These are phyloP conservation scores for Leccinellum albellum DNA, from an alignment of 768 basidiomycete species.

Conservation along the genomic window DNA sequence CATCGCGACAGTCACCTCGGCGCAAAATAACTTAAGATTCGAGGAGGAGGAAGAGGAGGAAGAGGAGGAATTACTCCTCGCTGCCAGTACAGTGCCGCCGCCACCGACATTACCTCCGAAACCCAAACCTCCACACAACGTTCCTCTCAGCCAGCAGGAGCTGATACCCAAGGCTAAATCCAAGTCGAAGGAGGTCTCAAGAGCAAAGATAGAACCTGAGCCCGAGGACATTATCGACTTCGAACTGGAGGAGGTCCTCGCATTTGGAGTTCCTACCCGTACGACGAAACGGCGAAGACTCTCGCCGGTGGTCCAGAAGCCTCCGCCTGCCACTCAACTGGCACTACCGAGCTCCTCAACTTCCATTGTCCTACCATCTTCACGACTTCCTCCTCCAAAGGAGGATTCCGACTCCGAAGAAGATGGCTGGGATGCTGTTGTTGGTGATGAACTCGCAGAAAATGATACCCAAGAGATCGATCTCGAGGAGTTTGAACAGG, in stretches of 20 bases:
- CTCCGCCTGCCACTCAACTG: constrained; percentile 22
- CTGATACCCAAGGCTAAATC: constrained; percentile 24
- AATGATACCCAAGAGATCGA: constrained; percentile 34
- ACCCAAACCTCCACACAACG: constrained; percentile 28
- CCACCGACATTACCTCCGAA: constrained; percentile 30
- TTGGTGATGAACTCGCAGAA: constrained; percentile 21
- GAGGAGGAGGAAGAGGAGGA: constrained; percentile 25
- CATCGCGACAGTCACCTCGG: constrained; percentile 28
- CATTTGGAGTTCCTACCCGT: constrained; percentile 37
- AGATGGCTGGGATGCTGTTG: constrained; percentile 52
- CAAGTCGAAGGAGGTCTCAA: constrained; percentile 23
- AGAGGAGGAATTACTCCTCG: constrained; percentile 33
- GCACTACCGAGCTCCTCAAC: constrained; percentile 38
- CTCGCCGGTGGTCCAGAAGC: constrained; percentile 20
- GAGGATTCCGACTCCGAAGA: constrained; percentile 43
- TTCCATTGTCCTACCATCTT: constrained; percentile 30
- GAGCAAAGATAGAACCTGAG: constrained; percentile 21
- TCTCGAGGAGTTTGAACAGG: constrained; percentile 32
- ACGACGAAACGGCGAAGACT: constrained; percentile 30
- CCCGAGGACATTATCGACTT: constrained; percentile 22
- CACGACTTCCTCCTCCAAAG: constrained; percentile 24
- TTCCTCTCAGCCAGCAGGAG: constrained; percentile 23
- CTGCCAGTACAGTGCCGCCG: constrained; percentile 12
- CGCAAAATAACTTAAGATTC: constrained; percentile 31
- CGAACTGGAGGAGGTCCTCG: constrained; percentile 43